Evolutionary conservation across 495 filamentous ascomycete species (phyloP).

Genomic region (Gamarada debralockiae): DNA sequence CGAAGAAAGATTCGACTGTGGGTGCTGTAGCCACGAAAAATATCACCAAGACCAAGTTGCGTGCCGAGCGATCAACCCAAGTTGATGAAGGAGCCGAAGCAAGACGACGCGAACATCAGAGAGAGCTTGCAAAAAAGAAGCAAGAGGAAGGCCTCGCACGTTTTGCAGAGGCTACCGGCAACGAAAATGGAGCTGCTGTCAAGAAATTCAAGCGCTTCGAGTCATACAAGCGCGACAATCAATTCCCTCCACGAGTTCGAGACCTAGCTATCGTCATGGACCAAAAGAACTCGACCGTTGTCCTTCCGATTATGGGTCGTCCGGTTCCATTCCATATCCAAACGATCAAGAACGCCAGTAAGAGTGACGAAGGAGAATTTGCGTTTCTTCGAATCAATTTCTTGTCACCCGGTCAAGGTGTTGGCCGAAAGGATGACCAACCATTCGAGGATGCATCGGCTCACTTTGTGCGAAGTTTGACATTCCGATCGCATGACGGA

Average conservation of each 20-base stretch:
- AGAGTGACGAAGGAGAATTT: conserved; percentile 91
- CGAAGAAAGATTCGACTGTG: conserved; percentile 77
- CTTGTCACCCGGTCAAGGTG: conserved; percentile 93
- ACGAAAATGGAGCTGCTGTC: conserved; percentile 82
- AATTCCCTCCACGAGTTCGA: conserved; percentile 76
- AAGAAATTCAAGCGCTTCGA: conserved; percentile 99
- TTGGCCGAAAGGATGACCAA: conserved; percentile 96
- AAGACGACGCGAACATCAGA: conserved; percentile 86
- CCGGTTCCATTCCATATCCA: conserved; percentile 99
- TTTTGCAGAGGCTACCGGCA: conserved; percentile 75
- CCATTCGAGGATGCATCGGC: conserved; percentile 96
- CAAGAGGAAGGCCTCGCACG: conserved; percentile 80
- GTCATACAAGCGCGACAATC: conserved; percentile 97
- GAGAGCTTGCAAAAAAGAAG: conserved; percentile 81
- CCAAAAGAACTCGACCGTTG: conserved; percentile 80
- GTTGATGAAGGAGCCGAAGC: conserved; percentile 88
- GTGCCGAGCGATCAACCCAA: conserved; percentile 81
- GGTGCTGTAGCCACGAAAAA: conserved; percentile 86
- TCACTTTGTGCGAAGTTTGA: conserved; percentile 93
- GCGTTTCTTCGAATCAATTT: conserved; percentile 96
- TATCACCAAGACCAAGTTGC: conserved; percentile 88
- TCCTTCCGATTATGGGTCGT: conserved; percentile 94
- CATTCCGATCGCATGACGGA: conserved; percentile 85
- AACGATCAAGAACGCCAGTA: conserved; percentile 97
- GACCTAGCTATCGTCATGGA: conserved; percentile 89